A percentile compares a stretch with the other conserved stretches of the same genome.
Conservation (phyloP, 2,329 filamentous ascomycete genomes). For the Paecilomyces niveus region DNA sequence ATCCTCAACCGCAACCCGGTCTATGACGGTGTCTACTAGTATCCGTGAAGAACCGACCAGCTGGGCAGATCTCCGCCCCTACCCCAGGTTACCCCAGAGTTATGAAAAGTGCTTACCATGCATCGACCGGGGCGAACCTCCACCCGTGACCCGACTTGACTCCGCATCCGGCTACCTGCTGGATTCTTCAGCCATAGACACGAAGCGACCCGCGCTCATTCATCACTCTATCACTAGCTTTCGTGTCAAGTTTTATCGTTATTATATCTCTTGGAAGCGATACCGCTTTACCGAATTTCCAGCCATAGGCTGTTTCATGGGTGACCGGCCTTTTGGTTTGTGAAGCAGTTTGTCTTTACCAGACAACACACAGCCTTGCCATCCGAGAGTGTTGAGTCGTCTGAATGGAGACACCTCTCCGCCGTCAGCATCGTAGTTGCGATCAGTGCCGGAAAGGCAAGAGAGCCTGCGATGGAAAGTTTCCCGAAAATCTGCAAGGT, state of each 20-base stretch:
- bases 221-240: background rate
- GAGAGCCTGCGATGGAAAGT: slow-evolving; percentile 37
- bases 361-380: background rate
- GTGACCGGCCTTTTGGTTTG: background rate
- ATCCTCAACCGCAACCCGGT: background rate
- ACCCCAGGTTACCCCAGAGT: background rate
- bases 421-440: slow-evolving; percentile 39
- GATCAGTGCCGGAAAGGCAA: slow-evolving; percentile 43
- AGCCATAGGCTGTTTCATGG: background rate
- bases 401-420: slow-evolving; percentile 4
- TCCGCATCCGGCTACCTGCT: background rate
- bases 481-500: slow-evolving; percentile 7
- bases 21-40: background rate
- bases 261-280: background rate
- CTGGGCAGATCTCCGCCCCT: background rate
- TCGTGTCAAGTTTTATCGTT: background rate
- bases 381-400: background rate
- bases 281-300: background rate
- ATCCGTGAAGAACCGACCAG: background rate
- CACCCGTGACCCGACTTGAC: background rate
- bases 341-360: background rate
- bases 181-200: background rate
- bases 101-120: background rate
- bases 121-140: background rate
- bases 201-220: background rate